phyloP scores from a whole-genome alignment of 2,329 filamentous ascomycete species.

The Fusarium verticillioides region DNA sequence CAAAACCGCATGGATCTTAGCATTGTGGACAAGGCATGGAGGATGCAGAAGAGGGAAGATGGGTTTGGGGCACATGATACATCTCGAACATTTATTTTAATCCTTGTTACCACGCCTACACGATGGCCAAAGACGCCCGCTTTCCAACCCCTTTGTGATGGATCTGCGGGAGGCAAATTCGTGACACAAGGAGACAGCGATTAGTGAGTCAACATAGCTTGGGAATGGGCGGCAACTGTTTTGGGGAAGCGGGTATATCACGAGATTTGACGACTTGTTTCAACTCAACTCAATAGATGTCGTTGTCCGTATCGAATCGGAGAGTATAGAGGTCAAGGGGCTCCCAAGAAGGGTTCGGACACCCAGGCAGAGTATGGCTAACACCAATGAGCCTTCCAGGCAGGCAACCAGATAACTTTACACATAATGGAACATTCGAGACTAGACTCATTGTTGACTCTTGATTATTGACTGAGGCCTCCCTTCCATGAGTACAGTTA shows the following conservation, averaged over 20 bases:
- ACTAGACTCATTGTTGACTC: constrained; percentile 2
- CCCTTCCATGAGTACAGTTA: constrained; percentile 15
- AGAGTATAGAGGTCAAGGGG: constrained; percentile 31
- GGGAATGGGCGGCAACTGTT: constrained; percentile 26
- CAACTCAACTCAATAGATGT: constrained; percentile 32
- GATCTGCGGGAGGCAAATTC: constrained; percentile 29
- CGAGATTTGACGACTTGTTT: constrained; percentile 37
- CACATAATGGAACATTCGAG: constrained; percentile 39
- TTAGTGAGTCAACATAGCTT: constrained; percentile 31
- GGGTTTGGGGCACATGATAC: constrained; percentile 18
- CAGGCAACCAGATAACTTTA: constrained; percentile 38
- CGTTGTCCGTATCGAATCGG: constrained; percentile 16
- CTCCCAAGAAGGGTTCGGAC: constrained; percentile 15
- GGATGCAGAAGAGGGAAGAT: constrained; percentile 15
- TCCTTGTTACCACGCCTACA: constrained; percentile 28
- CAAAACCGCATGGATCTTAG: constrained; percentile 25
- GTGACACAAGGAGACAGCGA: constrained; percentile 24
- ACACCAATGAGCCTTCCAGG: constrained; percentile 30
- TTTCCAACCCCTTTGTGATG: constrained; percentile 23
- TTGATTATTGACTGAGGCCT: constrained; percentile 37
- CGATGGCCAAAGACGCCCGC: constrained; percentile 31
- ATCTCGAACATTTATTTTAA: constrained; percentile 30
- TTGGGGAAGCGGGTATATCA: constrained; percentile 37
- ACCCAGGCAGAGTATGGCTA: constrained; percentile 22
- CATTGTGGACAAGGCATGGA: constrained; percentile 14